Conservation (phyloP, 805 yeast species). For the Ogataea parapolymorpha region DNA sequence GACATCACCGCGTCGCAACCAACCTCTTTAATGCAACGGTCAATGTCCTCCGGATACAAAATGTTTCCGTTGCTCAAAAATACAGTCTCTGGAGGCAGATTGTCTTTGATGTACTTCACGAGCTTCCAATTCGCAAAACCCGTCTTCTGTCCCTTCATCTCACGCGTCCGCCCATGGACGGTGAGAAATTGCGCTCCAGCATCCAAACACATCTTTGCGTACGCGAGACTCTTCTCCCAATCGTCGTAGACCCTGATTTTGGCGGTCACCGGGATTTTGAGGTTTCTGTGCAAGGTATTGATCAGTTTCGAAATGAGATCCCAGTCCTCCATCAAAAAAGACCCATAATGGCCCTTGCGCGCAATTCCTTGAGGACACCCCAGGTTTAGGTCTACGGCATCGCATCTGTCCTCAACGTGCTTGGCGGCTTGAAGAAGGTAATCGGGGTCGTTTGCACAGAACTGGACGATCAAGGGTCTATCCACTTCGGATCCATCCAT, state of each 20-base stretch:
- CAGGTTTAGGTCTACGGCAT: slow-evolving; percentile 91
- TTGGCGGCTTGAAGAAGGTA: slow-evolving; percentile 77
- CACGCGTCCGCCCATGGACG: slow-evolving; percentile 93
- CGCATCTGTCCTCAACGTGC: slow-evolving; percentile 77
- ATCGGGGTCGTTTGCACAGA: slow-evolving; percentile 95
- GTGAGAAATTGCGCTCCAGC: slow-evolving; percentile 97
- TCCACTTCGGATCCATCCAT: slow-evolving; percentile 75
- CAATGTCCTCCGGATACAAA: slow-evolving; percentile 81
- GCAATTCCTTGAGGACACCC: slow-evolving; percentile 99
- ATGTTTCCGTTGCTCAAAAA: slow-evolving; percentile 94
- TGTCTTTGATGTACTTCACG: slow-evolving; percentile 70
- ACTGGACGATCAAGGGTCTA: slow-evolving; percentile 89
- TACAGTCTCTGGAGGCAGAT: slow-evolving; percentile 74
- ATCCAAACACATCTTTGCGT: slow-evolving; percentile 81
- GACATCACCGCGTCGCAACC: slow-evolving; percentile 92
- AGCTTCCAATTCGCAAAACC: slow-evolving; percentile 94
- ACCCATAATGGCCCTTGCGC: slow-evolving; percentile 88
- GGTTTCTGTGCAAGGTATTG: slow-evolving; percentile 65
- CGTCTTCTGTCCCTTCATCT: slow-evolving; percentile 95
- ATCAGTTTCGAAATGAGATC: slow-evolving; percentile 70
- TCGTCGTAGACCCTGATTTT: slow-evolving; percentile 89
- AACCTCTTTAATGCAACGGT: slow-evolving; percentile 60
- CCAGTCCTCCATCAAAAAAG: slow-evolving; percentile 98
- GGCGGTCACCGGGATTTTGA: slow-evolving; percentile 89
- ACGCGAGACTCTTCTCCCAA: slow-evolving; percentile 74